These are phyloP conservation scores for Leishmania lainsoni DNA, from an alignment of 208 protist genomes.

Conservation along the genomic window DNA sequence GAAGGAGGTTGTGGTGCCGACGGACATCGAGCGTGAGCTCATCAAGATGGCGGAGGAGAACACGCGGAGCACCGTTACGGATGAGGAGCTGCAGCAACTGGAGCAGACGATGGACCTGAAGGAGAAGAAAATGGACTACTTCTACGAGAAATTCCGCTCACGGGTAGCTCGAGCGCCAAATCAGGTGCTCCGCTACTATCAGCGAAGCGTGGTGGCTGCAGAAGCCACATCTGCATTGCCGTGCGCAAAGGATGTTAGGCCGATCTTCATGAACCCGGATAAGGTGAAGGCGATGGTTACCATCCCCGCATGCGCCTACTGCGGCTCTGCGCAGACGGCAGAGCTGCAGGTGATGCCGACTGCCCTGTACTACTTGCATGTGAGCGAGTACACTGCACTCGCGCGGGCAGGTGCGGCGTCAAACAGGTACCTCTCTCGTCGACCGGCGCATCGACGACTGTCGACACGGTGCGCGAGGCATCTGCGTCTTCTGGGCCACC, in stretches of 20 bases:
- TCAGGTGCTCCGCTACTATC: conserved; percentile 84
- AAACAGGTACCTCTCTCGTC: not conserved
- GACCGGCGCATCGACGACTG: conserved; percentile 2
- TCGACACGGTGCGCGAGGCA: not conserved
- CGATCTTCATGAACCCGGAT: conserved; percentile 80
- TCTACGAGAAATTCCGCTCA: conserved; percentile 79
- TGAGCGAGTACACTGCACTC: conserved; percentile 41
- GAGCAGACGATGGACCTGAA: conserved; percentile 70
- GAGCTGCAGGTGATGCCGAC: conserved; percentile 89
- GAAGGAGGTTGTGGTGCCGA: conserved; percentile 56
- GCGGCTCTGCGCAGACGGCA: conserved; percentile 63
- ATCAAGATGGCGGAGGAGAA: conserved; percentile 66
- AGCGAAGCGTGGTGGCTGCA: conserved; percentile 16
- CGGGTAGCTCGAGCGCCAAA: conserved; percentile 59
- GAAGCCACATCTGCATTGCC: not conserved
- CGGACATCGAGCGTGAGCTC: conserved; percentile 64
- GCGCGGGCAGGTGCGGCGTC: conserved; percentile 6
- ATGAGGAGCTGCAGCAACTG: conserved; percentile 68
- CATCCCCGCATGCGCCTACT: conserved; percentile 58
- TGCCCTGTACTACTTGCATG: conserved; percentile 71
- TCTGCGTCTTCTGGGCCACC: not conserved
- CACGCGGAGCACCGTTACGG: conserved; percentile 35
- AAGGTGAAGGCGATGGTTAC: conserved; percentile 48
- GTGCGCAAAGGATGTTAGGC: conserved; percentile 27
- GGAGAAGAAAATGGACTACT: conserved; percentile 70